Conservation (phyloP, 208 protist species). For the Crithidia sp. region DNA sequence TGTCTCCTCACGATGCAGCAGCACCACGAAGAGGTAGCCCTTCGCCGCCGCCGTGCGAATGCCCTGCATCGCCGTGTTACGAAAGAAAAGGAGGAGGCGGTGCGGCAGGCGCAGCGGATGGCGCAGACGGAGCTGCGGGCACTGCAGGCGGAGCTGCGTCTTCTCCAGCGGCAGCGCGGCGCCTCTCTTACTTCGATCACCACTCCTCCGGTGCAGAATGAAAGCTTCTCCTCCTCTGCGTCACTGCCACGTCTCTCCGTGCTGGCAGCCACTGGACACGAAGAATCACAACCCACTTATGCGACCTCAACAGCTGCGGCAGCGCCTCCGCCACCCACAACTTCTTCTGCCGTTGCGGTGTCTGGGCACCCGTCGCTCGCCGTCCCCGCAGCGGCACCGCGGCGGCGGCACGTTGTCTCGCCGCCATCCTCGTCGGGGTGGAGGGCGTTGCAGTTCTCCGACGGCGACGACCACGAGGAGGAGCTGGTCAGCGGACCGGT, state of each 20-base stretch:
- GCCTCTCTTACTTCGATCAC: not conserved
- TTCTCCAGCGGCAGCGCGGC: not conserved
- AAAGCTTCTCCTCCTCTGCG: not conserved
- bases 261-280: not conserved
- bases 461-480: conserved; percentile 8
- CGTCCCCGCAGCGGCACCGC: not conserved
- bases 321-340: too few species aligned
- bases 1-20: conserved; percentile 15
- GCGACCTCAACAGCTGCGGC: too few species aligned
- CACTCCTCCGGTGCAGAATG: not conserved
- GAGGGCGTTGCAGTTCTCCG: conserved; percentile 25
- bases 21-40: conserved; percentile 23
- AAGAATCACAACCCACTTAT: too few species aligned
- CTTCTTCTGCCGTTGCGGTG: not conserved
- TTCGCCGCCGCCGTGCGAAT: conserved; percentile 27
- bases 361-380: not conserved
- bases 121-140: conserved; percentile 20
- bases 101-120: conserved; percentile 14
- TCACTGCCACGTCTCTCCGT: not conserved
- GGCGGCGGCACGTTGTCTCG: not conserved
- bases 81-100: conserved; percentile 20
- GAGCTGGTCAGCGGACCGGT: not conserved
- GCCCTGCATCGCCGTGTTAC: conserved; percentile 20
- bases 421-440: conserved; percentile 5
- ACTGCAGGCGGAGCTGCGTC: conserved; percentile 32